A percentile compares a stretch with the other conserved stretches of the same genome.
These are phyloP conservation scores for Capsicum pubescens DNA, from an alignment of 257 asterid genomes.

Conservation along the genomic window DNA sequence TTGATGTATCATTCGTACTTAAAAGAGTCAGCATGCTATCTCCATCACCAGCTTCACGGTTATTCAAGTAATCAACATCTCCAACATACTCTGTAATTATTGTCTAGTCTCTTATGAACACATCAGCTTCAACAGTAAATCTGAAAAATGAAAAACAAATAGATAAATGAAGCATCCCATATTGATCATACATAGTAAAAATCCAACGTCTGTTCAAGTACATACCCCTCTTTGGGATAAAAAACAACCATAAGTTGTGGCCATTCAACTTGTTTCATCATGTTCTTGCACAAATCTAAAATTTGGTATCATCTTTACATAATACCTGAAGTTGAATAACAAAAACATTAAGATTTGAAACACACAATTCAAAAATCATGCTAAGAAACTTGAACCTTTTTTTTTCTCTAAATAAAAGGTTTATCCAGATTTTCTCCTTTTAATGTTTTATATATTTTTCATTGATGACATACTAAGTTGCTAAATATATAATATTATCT, in stretches of 20 bases:
- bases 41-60: constrained; percentile 74
- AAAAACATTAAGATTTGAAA: neutral
- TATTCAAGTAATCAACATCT: constrained; percentile 80
- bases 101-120: constrained; percentile 4
- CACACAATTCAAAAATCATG: no score
- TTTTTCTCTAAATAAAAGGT: no score
- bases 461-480: neutral
- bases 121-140: no score
- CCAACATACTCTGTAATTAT: constrained; percentile 74
- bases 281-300: constrained; percentile 69
- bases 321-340: constrained; percentile 47
- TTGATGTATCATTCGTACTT: constrained; percentile 63
- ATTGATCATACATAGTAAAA: no score
- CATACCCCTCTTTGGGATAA: constrained; percentile 53
- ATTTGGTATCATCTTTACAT: constrained; percentile 71
- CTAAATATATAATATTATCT: neutral
- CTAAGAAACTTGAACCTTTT: no score
- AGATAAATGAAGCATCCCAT: no score
- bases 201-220: no score
- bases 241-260: constrained; percentile 86
- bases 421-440: no score
- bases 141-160: no score
- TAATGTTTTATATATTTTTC: neutral
- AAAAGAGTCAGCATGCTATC: constrained; percentile 98
- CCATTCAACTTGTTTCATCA: constrained; percentile 90